Evolutionary conservation across 768 basidiomycete genomes (phyloP).

Genomic region (Podaxis mareebaensis): DNA sequence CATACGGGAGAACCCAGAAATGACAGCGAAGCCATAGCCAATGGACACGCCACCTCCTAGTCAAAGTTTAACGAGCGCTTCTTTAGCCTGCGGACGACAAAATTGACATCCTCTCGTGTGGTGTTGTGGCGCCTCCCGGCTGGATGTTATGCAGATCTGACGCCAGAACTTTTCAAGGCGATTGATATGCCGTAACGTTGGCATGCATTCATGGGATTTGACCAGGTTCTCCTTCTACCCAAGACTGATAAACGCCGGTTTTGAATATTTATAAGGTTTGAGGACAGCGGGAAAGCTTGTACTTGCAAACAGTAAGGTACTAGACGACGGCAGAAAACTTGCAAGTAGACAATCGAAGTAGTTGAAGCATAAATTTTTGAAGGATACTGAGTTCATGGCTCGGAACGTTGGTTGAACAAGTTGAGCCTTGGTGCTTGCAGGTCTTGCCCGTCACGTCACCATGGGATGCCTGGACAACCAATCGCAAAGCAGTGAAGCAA

Average conservation of each 20-base stretch:
- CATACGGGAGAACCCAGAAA: neutral
- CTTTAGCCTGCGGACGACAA: neutral
- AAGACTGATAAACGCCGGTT: constrained; percentile 15
- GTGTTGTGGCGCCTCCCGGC: neutral
- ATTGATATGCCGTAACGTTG: constrained; percentile 6
- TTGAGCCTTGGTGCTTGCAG: constrained; percentile 13
- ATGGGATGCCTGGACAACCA: constrained; percentile 14
- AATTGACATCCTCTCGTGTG: neutral
- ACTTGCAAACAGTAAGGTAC: constrained; percentile 18
- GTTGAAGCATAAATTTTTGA: constrained; percentile 19
- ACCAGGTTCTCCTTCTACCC: constrained; percentile 2
- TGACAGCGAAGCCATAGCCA: neutral
- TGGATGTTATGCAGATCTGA: neutral
- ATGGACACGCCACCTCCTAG: neutral
- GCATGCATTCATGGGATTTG: constrained; percentile 9
- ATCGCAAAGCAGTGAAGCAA: constrained; percentile 21
- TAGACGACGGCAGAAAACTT: constrained; percentile 18
- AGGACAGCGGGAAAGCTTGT: constrained; percentile 17
- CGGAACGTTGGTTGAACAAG: constrained; percentile 11
- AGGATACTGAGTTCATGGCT: constrained; percentile 13
- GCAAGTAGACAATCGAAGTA: constrained; percentile 18
- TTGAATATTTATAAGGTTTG: constrained; percentile 16
- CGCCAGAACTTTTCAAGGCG: constrained; percentile 3
- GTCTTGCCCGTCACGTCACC: constrained; percentile 15
- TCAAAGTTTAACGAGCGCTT: neutral